Percentiles rank a stretch among this genome's conserved stretches.
phyloP scores from a whole-genome alignment of 2,329 filamentous ascomycete genomes.

The Pestalotiopsis sp. region DNA sequence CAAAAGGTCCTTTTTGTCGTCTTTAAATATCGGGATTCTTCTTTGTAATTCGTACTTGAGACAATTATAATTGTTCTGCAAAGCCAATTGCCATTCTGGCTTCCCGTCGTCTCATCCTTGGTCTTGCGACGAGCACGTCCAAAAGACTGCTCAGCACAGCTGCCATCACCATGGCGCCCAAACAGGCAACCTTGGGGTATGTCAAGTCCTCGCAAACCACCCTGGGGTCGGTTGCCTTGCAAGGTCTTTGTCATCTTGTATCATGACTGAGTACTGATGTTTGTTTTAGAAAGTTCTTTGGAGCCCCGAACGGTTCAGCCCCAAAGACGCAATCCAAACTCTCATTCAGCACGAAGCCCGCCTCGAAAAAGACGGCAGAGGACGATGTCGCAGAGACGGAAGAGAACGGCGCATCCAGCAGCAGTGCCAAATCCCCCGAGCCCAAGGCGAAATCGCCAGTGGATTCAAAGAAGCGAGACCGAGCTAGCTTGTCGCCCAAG shows the following conservation, averaged over 20 bases:
- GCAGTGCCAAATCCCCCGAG: conserved; percentile 20
- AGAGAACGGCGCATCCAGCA: conserved; percentile 22
- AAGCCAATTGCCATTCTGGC: conserved; percentile 25
- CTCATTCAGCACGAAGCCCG: conserved; percentile 68
- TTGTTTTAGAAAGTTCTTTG: conserved; percentile 81
- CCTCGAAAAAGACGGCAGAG: conserved; percentile 38
- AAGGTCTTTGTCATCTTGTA: background rate
- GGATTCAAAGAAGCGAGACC: conserved; percentile 52
- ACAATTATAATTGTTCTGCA: background rate
- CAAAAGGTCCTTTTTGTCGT: background rate
- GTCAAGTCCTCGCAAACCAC: conserved; percentile 37
- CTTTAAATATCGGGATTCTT: background rate
- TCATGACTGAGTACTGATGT: conserved; percentile 15
- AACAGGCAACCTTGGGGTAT: conserved; percentile 38
- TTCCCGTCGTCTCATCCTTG: conserved; percentile 24
- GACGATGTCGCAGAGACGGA: conserved; percentile 21
- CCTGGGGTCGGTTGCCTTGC: conserved; percentile 28
- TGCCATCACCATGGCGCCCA: conserved; percentile 32
- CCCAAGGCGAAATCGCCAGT: conserved; percentile 38
- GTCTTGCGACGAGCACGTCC: conserved; percentile 27
- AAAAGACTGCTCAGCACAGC: conserved; percentile 21
- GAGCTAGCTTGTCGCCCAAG: conserved; percentile 26
- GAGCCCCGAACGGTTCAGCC: conserved; percentile 61
- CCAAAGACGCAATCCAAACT: conserved; percentile 76
- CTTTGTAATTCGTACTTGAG: background rate